Evolutionary conservation across 1,284 basidiomycete genomes (phyloP).

Genomic region (Cutaneotrichosporon sp.): DNA sequence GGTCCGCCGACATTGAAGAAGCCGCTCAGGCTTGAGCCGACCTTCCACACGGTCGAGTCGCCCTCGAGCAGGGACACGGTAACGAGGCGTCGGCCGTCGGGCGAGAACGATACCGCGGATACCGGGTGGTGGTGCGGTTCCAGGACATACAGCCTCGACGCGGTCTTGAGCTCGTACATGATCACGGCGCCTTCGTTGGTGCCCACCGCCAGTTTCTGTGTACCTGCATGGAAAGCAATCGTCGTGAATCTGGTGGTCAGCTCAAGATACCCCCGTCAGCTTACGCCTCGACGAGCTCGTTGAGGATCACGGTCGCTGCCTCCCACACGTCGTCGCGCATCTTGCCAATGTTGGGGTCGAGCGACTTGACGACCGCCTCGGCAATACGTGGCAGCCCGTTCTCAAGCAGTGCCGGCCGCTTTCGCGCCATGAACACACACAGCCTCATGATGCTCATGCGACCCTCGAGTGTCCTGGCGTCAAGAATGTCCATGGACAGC

Average conservation of each 20-base stretch:
- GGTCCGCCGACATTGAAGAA: conserved; percentile 88
- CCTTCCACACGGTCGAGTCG: conserved; percentile 79
- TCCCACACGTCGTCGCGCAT: conserved; percentile 82
- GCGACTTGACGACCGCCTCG: conserved; percentile 92
- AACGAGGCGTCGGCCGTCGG: conserved; percentile 83
- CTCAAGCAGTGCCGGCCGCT: conserved; percentile 81
- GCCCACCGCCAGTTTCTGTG: conserved; percentile 86
- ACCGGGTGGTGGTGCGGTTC: conserved; percentile 79
- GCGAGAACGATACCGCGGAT: conserved; percentile 79
- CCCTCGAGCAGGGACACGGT: conserved; percentile 81
- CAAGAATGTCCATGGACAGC: conserved; percentile 80
- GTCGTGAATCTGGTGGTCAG: conserved; percentile 66
- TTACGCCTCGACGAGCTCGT: conserved; percentile 80
- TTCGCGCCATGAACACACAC: conserved; percentile 87
- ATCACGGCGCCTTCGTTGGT: conserved; percentile 88
- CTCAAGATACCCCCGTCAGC: conserved; percentile 28
- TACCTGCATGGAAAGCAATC: conserved; percentile 79
- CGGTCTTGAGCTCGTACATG: conserved; percentile 95
- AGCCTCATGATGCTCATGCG: conserved; percentile 86
- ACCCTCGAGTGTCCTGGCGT: conserved; percentile 69
- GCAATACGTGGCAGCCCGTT: conserved; percentile 79
- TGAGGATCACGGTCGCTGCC: conserved; percentile 86
- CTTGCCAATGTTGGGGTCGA: conserved; percentile 81
- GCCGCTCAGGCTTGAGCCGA: conserved; percentile 74
- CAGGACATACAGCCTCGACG: conserved; percentile 87